Evolutionary conservation across 306 rosid species (phyloP), one percentile per base, ranked within the genome.

Genomic region (Ormosia emarginata): DNA sequence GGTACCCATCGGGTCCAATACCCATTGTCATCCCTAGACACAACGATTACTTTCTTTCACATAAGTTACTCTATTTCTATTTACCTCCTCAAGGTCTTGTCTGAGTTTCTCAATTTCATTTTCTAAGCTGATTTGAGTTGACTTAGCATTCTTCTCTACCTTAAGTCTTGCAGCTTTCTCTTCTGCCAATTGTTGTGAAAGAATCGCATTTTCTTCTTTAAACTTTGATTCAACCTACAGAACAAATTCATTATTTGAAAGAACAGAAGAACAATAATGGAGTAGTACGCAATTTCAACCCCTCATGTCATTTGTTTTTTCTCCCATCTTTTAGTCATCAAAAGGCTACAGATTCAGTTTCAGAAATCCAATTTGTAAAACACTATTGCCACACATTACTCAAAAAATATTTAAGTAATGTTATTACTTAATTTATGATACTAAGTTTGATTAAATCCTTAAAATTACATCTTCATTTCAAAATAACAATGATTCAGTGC

Each of bases 101-200:
- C 93, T 66, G 15, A 92, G 94, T 77, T 81, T 74, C 8, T 85
- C 87, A 63, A 94, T 94, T 83, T 92, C 93, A 4, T 89, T 91
- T 30, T 24, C 24, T 24, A 24, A 24, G 85, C 79, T 6, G 98
- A 92, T 82, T 64, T 86, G 73, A 1, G 47, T 66, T 92, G 98
- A 77, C 55, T 30, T 85, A 9, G 97, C 97, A 68, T 41, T 58
- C 77, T 86, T 86, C 82, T 92, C 97, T 1, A 92, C 81, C 81
- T 41, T 80, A 5, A 92, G 86, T 49, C 97, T 86, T 14, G 97
- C 98, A 49, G 92, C 91, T 32, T 92, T 93, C 83, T 94, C 98
- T 47, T 91, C 93, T 0, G 89, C 91, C 86, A 92, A 76, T 70
- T 88, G 93, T 65, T 91, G 89, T 83, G 90, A 94, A 1, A 94